phyloP scores from a whole-genome alignment of 176 grass and related monocot genomes.

The Avena sativa region DNA sequence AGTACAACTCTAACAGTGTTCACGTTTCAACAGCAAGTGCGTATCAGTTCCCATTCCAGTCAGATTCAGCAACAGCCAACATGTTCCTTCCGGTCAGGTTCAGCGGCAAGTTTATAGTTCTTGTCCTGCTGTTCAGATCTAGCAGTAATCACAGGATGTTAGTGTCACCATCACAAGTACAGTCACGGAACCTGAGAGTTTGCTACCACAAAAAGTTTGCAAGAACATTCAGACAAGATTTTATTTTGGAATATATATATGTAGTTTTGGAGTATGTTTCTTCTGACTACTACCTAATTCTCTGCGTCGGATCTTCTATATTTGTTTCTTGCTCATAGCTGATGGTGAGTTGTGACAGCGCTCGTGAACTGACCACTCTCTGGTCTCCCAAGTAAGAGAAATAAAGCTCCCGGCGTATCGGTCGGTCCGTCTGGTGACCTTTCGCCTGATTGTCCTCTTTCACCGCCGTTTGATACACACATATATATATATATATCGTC shows the following conservation, averaged over 20 bases:
- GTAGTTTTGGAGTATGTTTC: no score
- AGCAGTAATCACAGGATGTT: background rate
- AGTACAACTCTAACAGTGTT: no score
- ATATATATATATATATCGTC: background rate
- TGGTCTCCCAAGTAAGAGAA: background rate
- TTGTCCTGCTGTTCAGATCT: background rate
- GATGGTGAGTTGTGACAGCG: background rate
- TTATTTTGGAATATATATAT: no score
- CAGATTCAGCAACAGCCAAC: background rate
- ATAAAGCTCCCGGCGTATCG: background rate
- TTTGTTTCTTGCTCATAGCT: background rate
- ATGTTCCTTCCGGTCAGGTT: background rate
- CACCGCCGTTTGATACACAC: no score
- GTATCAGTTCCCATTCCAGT: no score
- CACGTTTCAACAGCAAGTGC: no score
- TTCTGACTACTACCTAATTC: background rate
- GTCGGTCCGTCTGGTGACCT: background rate
- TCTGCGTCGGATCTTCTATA: background rate
- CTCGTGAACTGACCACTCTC: background rate
- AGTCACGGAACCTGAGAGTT: background rate
- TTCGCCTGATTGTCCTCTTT: background rate
- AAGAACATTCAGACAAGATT: no score
- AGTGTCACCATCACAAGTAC: background rate
- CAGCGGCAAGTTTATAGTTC: background rate
- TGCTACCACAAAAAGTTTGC: no score